These are phyloP conservation scores for Nemania sp. DNA, from an alignment of 2,329 filamentous ascomycete genomes.

Conservation along the genomic window DNA sequence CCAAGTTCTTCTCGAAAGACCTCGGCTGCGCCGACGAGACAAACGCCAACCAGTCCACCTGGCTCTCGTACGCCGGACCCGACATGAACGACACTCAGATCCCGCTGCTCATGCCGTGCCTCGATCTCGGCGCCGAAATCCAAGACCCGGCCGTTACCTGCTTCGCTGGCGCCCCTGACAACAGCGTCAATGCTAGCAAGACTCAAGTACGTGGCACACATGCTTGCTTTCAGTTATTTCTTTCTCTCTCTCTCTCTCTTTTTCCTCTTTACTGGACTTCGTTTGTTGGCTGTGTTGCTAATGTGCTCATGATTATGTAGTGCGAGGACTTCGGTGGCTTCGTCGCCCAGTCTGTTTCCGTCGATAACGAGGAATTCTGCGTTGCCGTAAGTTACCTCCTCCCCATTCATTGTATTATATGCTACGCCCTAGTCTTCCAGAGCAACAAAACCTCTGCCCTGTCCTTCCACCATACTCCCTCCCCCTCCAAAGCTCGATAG, in stretches of 20 bases:
- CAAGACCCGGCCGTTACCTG: background rate
- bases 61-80: background rate
- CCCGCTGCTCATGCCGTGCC: slow-evolving; percentile 2
- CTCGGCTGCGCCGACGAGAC: background rate
- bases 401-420: too few relatives aligned
- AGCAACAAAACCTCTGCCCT: too few relatives aligned
- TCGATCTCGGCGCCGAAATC: background rate
- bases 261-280: background rate
- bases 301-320: background rate
- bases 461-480: too few relatives aligned
- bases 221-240: background rate
- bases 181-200: too few relatives aligned
- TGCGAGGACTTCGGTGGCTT: background rate
- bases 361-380: background rate
- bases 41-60: background rate
- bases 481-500: too few relatives aligned
- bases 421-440: too few relatives aligned
- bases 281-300: too few relatives aligned
- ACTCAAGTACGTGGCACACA: background rate
- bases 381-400: slow-evolving; percentile 5
- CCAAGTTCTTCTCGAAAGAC: slow-evolving; percentile 3
- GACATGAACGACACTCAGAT: background rate
- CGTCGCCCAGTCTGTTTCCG: slow-evolving; percentile 1
- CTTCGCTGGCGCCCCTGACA: background rate
- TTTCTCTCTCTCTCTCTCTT: too few relatives aligned